A percentile compares a stretch with the other conserved stretches of the same genome.
phyloP scores from a whole-genome alignment of 306 rosid genomes.

The Carpinus fangiana region DNA sequence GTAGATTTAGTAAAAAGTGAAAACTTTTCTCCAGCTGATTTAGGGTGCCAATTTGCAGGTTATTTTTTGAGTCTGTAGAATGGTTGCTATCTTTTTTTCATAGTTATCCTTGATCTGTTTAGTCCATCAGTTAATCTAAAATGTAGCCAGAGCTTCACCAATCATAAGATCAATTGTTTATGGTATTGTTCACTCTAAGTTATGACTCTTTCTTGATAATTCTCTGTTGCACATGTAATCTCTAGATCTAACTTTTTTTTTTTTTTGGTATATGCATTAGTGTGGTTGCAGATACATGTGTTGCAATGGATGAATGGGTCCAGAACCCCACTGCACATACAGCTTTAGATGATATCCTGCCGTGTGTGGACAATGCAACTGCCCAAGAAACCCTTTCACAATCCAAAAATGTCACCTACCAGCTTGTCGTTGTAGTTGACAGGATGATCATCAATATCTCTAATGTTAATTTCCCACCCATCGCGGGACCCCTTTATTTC shows the following conservation, averaged over 20 bases:
- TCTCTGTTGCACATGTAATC: background rate
- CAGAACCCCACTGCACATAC: conserved; percentile 66
- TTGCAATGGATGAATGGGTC: conserved; percentile 87
- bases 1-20: background rate
- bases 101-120: background rate
- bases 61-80: background rate
- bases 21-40: background rate
- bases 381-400: conserved; percentile 41
- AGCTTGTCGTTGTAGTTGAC: conserved; percentile 40
- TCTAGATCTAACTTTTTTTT: conserved; percentile 20
- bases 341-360: conserved; percentile 75
- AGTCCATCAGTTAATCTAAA: background rate
- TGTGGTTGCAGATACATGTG: conserved; percentile 71
- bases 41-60: background rate
- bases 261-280: conserved; percentile 35
- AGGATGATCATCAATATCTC: conserved; percentile 28
- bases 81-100: background rate
- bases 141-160: background rate
- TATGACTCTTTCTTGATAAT: background rate
- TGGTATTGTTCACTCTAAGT: background rate
- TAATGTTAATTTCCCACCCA: conserved; percentile 34
- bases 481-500: conserved; percentile 33
- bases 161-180: background rate
- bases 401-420: conserved; percentile 46
- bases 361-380: conserved; percentile 67